Base-by-base conservation (phyloP, 2,329 filamentous ascomycete species). In the Sclerotinia sclerotiorum region DNA sequence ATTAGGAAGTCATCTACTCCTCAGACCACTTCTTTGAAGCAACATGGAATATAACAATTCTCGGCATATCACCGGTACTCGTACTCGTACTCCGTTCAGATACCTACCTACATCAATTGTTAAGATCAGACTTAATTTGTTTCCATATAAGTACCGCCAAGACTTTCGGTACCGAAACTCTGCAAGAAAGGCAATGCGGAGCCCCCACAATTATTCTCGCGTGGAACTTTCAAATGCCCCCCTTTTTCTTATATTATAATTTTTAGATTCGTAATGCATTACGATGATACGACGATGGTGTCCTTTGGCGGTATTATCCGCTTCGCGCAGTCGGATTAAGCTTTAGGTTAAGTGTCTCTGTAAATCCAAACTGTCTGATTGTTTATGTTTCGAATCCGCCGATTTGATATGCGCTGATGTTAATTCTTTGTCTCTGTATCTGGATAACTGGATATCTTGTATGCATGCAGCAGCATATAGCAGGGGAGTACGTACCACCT, bases 191-290 rank as follows among this genome's bases (percentile, higher is more conserved):
- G 48, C 17, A 21, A 35, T 55, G 52, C 52, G 52, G 52, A 29
- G 52, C 32, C 7, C 3, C 52, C 19, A 35, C 29, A 8, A 35
- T 35, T 7, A n/a, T 35, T 35, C 11, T 55, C 4, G 52, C 29
- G 52, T 32, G 29, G 52, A 55, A 55, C 29, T 19, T 21, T 10
- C 19, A 55, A 35, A 35, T 32, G 3, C 29, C 7, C 29, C 17
- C 52, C 52, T 55, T 55, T 21, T n/a, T 17, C 19, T 19, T 35
- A n/a, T 55, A 8, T 35, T 55, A 13, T 55, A 55, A 10, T 35
- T 10, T n/a, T 10, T 55, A n/a, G 19, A 55, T n/a, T 55, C 52
- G 29, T 55, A 55, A 55, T 55, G 29, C 29, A 55, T 55, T 55
- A 55, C 52, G 52, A 55, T 55, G 52, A 35, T 29, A 35, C 52